Evolutionary conservation across 164 flowering plant genomes (phyloP).

Genomic region (Liquidambar formosana): DNA sequence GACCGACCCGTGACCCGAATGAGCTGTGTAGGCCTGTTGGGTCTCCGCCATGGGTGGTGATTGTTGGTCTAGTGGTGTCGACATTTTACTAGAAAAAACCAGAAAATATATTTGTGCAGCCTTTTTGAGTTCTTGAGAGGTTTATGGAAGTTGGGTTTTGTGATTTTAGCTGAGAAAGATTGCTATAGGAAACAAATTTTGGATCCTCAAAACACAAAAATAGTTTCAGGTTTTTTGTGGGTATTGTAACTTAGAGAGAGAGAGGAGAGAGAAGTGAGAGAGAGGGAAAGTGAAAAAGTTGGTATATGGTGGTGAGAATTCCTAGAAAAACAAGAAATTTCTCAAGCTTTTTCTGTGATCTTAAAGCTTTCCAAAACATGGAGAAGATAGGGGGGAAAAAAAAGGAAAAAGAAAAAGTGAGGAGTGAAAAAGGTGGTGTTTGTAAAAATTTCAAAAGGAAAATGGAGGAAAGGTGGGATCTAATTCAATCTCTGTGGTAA

Average conservation of each 20-base stretch:
- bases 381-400: background rate
- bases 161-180: background rate
- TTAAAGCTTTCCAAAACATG: background rate
- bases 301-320: background rate
- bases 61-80: slow-evolving; percentile 17
- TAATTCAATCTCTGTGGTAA: background rate
- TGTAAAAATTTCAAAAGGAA: background rate
- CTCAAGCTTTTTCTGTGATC: background rate
- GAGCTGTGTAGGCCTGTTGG: slow-evolving; percentile 38
- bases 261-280: background rate
- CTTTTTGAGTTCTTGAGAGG: background rate
- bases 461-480: background rate
- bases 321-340: too few relatives aligned
- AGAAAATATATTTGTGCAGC: background rate
- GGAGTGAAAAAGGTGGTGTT: too few relatives aligned
- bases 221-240: background rate
- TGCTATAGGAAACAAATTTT: background rate
- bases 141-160: background rate
- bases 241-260: background rate
- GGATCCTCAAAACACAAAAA: background rate
- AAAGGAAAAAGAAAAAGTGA: background rate
- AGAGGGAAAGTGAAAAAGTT: background rate
- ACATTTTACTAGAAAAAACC: background rate
- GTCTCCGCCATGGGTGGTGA: slow-evolving; percentile 28
- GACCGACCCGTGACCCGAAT: slow-evolving; percentile 56